Conservation (phyloP, 345 rosid species). For the Laguncularia racemosa region DNA sequence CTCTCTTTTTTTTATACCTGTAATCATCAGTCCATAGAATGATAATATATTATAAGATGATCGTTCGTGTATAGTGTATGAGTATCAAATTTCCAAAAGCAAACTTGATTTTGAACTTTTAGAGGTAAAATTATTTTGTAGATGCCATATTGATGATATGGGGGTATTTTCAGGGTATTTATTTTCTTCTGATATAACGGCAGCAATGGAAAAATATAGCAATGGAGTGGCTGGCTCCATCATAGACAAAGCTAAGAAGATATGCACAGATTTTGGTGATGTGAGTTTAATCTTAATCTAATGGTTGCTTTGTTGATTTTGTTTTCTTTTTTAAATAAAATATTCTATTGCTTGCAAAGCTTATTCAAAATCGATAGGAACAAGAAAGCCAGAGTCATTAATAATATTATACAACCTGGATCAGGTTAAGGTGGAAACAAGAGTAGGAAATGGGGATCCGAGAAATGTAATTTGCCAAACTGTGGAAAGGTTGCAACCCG, state of each 20-base stretch:
- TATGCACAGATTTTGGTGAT: slow-evolving; percentile 19
- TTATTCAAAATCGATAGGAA: background rate
- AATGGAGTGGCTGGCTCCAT: slow-evolving; percentile 29
- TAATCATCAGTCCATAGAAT: no score
- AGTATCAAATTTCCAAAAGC: no score
- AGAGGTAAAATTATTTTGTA: no score
- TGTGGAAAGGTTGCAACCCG: slow-evolving; percentile 30
- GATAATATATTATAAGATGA: no score
- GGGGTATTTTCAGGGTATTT: slow-evolving; percentile 20
- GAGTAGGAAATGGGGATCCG: slow-evolving; percentile 37
- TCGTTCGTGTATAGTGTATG: no score
- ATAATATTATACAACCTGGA: background rate
- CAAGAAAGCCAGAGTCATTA: background rate
- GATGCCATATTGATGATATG: no score
- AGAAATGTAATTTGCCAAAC: slow-evolving; percentile 43
- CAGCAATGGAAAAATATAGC: slow-evolving; percentile 35
- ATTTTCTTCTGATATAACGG: slow-evolving; percentile 40
- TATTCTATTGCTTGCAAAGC: no score
- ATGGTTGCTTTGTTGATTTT: background rate
- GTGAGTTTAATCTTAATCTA: slow-evolving; percentile 14
- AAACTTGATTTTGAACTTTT: no score
- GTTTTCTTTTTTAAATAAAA: background rate
- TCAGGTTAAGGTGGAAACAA: slow-evolving; percentile 35
- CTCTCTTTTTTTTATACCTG: no score
- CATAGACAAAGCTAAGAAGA: slow-evolving; percentile 34